phyloP scores from a whole-genome alignment of 225 moss, liverwort and hornwort genomes.

The Straminergon stramineum region DNA sequence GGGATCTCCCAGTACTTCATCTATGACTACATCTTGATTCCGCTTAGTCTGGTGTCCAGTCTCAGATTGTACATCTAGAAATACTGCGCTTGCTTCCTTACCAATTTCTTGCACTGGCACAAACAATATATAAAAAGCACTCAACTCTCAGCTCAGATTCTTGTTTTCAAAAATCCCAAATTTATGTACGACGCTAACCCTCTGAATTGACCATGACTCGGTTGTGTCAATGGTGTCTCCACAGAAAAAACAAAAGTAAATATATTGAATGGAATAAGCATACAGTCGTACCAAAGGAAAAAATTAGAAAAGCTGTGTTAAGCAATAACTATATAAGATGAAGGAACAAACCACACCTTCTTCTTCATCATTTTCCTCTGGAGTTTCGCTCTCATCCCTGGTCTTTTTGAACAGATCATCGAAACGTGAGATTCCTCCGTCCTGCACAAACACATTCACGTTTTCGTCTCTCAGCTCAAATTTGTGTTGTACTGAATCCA shows the following conservation, averaged over 20 bases:
- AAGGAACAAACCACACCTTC: conserved; percentile 19
- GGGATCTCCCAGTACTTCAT: conserved; percentile 68
- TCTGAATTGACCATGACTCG: background rate
- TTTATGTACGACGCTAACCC: background rate
- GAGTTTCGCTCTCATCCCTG: conserved; percentile 50
- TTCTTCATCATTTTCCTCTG: conserved; percentile 27
- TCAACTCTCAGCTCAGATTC: background rate
- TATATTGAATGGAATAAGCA: background rate
- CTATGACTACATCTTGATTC: conserved; percentile 58
- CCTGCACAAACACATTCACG: conserved; percentile 26
- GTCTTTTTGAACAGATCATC: conserved; percentile 62
- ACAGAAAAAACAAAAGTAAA: background rate
- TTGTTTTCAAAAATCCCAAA: background rate
- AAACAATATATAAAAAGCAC: background rate
- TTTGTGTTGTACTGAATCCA: background rate
- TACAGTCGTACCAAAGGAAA: background rate
- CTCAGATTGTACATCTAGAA: conserved; percentile 25
- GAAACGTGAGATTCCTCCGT: conserved; percentile 47
- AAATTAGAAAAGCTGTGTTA: background rate
- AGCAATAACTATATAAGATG: background rate
- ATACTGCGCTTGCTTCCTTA: conserved; percentile 45
- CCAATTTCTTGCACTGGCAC: conserved; percentile 32
- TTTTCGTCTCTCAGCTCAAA: background rate
- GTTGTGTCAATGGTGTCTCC: background rate
- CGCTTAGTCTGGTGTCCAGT: conserved; percentile 16